A percentile compares a stretch with the other conserved stretches of the same genome.
Evolutionary conservation across 106 monocot genomes (phyloP).

Genomic region (Dioscorea alata): DNA sequence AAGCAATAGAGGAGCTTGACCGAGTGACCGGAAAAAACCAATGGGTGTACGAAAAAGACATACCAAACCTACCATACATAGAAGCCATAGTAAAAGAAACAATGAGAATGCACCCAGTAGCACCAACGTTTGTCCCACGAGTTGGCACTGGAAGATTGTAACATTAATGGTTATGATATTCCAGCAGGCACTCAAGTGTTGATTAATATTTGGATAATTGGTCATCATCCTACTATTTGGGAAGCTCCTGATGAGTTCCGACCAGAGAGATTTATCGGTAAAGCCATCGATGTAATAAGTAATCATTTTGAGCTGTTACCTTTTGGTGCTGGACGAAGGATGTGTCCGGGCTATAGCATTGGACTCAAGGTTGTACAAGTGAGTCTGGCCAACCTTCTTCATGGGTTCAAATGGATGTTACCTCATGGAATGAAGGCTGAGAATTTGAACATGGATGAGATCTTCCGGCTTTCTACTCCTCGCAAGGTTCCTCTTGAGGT

Average conservation of each 20-base stretch:
- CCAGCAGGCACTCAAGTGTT: slow-evolving; percentile 13
- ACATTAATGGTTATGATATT: slow-evolving; percentile 34
- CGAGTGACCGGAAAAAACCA: slow-evolving; percentile 37
- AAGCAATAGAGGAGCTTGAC: slow-evolving; percentile 52
- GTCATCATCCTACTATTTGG: neutral
- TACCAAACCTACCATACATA: slow-evolving; percentile 40
- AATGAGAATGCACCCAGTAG: slow-evolving; percentile 41
- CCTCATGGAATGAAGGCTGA: neutral
- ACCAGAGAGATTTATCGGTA: neutral
- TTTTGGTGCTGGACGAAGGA: neutral
- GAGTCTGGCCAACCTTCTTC: neutral
- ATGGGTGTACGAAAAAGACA: slow-evolving; percentile 52
- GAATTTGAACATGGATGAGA: slow-evolving; percentile 38
- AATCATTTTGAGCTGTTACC: neutral
- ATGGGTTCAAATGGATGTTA: neutral
- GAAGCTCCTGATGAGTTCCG: neutral
- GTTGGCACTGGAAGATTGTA: slow-evolving; percentile 28
- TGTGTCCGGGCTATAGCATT: neutral
- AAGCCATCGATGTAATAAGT: neutral
- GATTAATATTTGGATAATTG: slow-evolving; percentile 28
- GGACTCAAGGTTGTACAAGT: neutral
- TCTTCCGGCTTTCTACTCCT: slow-evolving; percentile 8
- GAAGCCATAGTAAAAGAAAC: slow-evolving; percentile 26
- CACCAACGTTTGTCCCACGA: slow-evolving; percentile 48
- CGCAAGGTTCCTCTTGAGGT: neutral